Evolutionary conservation across 2,329 filamentous ascomycete genomes (phyloP).

Genomic region (Neonectria hederae): DNA sequence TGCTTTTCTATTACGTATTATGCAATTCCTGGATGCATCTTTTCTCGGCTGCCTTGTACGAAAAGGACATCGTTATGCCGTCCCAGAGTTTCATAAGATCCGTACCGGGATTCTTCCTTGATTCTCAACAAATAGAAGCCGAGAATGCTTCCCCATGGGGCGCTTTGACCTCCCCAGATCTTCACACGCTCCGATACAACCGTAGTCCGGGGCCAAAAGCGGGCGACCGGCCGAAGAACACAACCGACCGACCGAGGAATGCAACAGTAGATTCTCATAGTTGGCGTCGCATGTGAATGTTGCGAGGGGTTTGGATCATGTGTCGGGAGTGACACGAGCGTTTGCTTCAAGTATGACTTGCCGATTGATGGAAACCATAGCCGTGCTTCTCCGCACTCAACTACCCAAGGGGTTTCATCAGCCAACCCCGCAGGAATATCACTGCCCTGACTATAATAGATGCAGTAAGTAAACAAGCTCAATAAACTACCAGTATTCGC

Average conservation of each 20-base stretch:
- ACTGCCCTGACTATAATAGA: too few relatives aligned
- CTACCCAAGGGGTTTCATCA: too few relatives aligned
- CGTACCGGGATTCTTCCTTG: slow-evolving; percentile 1
- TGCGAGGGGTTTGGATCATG: not conserved
- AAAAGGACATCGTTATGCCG: not conserved
- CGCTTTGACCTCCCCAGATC: slow-evolving; percentile 21
- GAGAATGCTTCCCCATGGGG: slow-evolving; percentile 26
- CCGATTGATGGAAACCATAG: too few relatives aligned
- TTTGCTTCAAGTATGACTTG: too few relatives aligned
- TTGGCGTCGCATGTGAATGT: slow-evolving; percentile 27
- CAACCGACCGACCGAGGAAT: slow-evolving; percentile 26
- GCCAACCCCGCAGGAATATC: too few relatives aligned
- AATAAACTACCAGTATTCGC: too few relatives aligned
- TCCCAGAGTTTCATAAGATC: not conserved
- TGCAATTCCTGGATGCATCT: not conserved
- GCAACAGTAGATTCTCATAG: not conserved
- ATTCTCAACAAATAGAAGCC: slow-evolving; percentile 6
- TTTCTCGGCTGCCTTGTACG: not conserved
- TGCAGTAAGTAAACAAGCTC: too few relatives aligned
- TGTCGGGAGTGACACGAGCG: not conserved
- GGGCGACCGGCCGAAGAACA: not conserved
- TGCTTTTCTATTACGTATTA: not conserved
- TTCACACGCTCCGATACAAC: not conserved
- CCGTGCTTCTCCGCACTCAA: too few relatives aligned
- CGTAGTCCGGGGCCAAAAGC: slow-evolving; percentile 11